These are phyloP conservation scores for Colletotrichum lupini DNA, from an alignment of 2,329 filamentous ascomycete species.

Conservation along the genomic window DNA sequence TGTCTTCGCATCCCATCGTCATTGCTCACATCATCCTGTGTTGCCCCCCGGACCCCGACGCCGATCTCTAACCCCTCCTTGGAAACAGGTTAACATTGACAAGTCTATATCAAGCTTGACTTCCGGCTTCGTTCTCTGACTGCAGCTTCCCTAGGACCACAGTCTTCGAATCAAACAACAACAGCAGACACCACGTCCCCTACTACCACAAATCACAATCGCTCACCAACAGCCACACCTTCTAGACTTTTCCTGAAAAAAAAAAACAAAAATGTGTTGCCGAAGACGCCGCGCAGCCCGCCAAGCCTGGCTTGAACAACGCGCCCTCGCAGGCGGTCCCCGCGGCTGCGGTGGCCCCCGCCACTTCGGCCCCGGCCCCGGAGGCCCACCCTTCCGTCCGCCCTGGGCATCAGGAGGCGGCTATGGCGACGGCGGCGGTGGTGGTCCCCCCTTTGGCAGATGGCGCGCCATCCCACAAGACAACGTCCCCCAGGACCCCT, in stretches of 20 bases:
- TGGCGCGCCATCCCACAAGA: constrained; percentile 11
- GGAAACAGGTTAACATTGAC: background rate
- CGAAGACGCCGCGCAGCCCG: constrained; percentile 30
- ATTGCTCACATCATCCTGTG: background rate
- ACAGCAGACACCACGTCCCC: too few relatives aligned
- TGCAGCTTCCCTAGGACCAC: too few relatives aligned
- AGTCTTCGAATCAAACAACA: background rate
- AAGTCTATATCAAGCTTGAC: background rate
- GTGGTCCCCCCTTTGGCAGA: background rate
- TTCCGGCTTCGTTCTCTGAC: background rate
- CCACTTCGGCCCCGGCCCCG: background rate
- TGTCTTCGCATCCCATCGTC: constrained; percentile 3
- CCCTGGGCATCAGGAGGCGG: background rate
- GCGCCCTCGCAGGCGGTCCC: background rate
- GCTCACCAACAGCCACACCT: too few relatives aligned
- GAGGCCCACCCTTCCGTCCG: constrained; percentile 1
- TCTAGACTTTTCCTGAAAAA: too few relatives aligned
- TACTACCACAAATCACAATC: too few relatives aligned
- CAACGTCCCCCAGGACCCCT: background rate
- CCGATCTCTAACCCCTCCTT: background rate
- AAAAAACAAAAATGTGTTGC: constrained; percentile 3
- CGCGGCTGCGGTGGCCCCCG: constrained; percentile 4
- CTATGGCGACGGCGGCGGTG: background rate
- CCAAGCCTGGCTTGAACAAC: constrained; percentile 29
- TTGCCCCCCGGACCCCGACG: background rate